Conservation (phyloP, 2,329 filamentous ascomycete genomes). For the Aspergillus japonicus region DNA sequence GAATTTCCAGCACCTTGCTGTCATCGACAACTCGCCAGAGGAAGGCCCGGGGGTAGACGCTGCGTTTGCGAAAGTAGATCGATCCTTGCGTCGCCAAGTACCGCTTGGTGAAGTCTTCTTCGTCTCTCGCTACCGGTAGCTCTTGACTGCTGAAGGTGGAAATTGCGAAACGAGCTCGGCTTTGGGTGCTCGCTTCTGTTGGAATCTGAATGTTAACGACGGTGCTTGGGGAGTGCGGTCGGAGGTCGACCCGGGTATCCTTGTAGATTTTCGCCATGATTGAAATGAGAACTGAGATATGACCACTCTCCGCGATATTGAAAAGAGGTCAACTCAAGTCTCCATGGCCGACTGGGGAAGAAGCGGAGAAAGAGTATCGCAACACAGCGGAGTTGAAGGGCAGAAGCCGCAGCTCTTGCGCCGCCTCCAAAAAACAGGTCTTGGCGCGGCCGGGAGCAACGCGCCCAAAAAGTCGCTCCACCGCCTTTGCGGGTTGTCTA, state of each 20-base stretch:
- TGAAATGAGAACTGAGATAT: constrained; percentile 24
- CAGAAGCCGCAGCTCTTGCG: constrained; percentile 27
- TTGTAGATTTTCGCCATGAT: constrained; percentile 73
- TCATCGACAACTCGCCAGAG: constrained; percentile 87
- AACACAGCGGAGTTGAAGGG: constrained; percentile 25
- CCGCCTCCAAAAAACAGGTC: constrained; percentile 37
- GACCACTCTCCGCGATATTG: constrained; percentile 22
- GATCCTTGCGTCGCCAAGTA: constrained; percentile 76
- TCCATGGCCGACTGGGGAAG: constrained; percentile 31
- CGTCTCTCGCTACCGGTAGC: constrained; percentile 56
- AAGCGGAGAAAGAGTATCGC: constrained; percentile 17
- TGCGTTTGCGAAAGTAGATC: constrained; percentile 77
- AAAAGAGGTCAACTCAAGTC: constrained; percentile 28
- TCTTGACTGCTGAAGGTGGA: constrained; percentile 45
- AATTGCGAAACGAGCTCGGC: constrained; percentile 46
- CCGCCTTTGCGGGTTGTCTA: constrained; percentile 8
- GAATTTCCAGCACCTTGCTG: constrained; percentile 75
- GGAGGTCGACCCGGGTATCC: constrained; percentile 81
- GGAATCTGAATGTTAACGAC: constrained; percentile 70
- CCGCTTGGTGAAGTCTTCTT: constrained; percentile 65
- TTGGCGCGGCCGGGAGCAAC: constrained; percentile 29
- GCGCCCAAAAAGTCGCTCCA: constrained; percentile 5
- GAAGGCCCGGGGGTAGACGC: constrained; percentile 77
- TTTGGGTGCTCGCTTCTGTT: constrained; percentile 46
- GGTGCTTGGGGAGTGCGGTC: constrained; percentile 67